Evolutionary conservation across 345 rosid genomes (phyloP), one percentile per base, ranked within the genome.

Genomic region (Populus simonii): DNA sequence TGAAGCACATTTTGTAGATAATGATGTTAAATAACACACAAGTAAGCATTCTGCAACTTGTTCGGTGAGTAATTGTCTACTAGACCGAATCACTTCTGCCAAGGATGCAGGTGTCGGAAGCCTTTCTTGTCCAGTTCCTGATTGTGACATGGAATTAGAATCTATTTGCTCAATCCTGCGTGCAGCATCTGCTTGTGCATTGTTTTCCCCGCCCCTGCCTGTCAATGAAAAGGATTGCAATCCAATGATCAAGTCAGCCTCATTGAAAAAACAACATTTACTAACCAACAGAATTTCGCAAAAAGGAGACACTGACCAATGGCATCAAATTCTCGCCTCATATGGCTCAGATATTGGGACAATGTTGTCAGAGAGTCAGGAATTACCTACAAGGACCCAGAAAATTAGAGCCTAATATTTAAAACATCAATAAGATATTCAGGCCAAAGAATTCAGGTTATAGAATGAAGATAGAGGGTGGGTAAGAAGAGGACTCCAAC

Each of bases 81-180:
- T 83, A 76, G 92, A 87, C 65, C 66, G 73, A 80, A 92, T 68
- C 76, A 90, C 86, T 74, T 87, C 91, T 20, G 92, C 89, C 88
- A 92, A 83, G 73, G 89, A 86, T 85, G 86, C 90, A 67, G 92
- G 94, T 29, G 93, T 88, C 65, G 96, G 96, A 76, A 92, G 89
- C 72, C 89, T 85, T 77, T 85, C 89, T 67, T 71, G 80, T 35
- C 38, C 78, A 61, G 82, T 73, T 39, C 74, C 86, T 33, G 83
- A 73, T 70, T 84, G 81, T 51, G 83, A 82, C 29, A 84, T 55
- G 15, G 75, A 55, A 75, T 71, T 82, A 78, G 84, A 67, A 22
- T 85, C 86, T 74, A 87, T 82, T 78, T 79, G 81, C 77, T 79
- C 89, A 22, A 79, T 41, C 76, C 77, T 82, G 63, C 62, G 63